Conservation (phyloP, 345 rosid species). For the Brassica juncea region DNA sequence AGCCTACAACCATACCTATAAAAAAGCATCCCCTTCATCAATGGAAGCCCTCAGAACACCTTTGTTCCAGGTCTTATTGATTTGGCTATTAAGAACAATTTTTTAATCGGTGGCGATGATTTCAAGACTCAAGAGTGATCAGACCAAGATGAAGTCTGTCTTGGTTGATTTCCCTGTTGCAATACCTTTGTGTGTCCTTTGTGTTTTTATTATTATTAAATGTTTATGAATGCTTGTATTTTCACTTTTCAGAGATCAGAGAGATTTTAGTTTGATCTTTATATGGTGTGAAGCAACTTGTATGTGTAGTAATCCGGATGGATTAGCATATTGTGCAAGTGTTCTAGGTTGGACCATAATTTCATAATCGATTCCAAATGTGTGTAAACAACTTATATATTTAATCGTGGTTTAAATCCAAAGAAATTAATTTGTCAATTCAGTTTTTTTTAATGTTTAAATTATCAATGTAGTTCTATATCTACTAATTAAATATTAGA, state of each 20-base stretch:
- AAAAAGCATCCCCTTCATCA: slow-evolving; percentile 84
- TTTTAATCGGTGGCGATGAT: slow-evolving; percentile 94
- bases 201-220: neutral
- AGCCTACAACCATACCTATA: too few species aligned
- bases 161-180: slow-evolving; percentile 99
- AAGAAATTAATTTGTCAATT: neutral
- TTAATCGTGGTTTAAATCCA: neutral
- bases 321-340: slow-evolving; percentile 11
- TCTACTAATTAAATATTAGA: neutral
- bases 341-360: slow-evolving; percentile 16
- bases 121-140: slow-evolving; percentile 99
- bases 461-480: too few species aligned
- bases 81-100: slow-evolving; percentile 76
- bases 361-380: slow-evolving; percentile 10
- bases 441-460: too few species aligned
- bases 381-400: slow-evolving; percentile 13
- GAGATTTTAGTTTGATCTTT: slow-evolving; percentile 31
- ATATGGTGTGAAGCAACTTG: slow-evolving; percentile 16
- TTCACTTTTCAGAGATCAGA: slow-evolving; percentile 23
- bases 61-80: slow-evolving; percentile 95
- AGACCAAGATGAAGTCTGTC: slow-evolving; percentile 98
- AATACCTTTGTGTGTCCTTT: neutral
- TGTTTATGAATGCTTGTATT: slow-evolving; percentile 26
- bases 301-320: slow-evolving; percentile 22
- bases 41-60: slow-evolving; percentile 97